These are phyloP conservation scores for Eimeria praecox DNA, from an alignment of 169 alveolate species.

Conservation along the genomic window DNA sequence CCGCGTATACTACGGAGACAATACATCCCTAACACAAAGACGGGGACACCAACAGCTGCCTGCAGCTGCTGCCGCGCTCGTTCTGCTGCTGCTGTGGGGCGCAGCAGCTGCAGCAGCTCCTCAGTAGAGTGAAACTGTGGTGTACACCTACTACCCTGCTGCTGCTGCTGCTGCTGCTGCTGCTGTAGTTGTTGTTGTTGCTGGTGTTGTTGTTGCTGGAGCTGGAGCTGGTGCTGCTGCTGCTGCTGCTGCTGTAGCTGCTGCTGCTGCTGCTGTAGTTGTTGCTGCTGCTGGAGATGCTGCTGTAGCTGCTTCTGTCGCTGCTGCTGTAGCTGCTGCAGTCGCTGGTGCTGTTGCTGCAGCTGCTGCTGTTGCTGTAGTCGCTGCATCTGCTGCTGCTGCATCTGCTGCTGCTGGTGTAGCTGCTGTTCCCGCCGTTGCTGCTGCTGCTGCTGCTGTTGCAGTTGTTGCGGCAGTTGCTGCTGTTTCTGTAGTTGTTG, in stretches of 20 bases:
- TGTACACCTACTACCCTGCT: not conserved
- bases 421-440: not conserved
- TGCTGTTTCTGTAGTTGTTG: not conserved
- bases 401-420: not conserved
- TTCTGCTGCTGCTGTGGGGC: conserved; percentile 12
- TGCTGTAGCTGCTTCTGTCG: not conserved
- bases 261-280: not conserved
- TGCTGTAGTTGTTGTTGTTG: not conserved
- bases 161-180: conserved; percentile 22
- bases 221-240: not conserved
- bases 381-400: not conserved
- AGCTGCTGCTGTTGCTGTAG: conserved; percentile 1
- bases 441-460: not conserved
- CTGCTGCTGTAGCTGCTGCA: not conserved
- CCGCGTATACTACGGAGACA: conserved; percentile 3
- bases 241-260: not conserved
- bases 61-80: conserved; percentile 57
- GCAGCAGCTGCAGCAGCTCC: not conserved
- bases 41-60: conserved; percentile 47
- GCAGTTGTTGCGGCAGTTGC: not conserved
- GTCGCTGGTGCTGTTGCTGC: not conserved
- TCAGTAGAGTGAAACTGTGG: not conserved
- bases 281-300: not conserved
- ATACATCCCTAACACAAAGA: conserved; percentile 6
- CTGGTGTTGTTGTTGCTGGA: not conserved